Base-by-base conservation (phyloP, 495 filamentous ascomycete species). In the Jackrogersella multiformis region DNA sequence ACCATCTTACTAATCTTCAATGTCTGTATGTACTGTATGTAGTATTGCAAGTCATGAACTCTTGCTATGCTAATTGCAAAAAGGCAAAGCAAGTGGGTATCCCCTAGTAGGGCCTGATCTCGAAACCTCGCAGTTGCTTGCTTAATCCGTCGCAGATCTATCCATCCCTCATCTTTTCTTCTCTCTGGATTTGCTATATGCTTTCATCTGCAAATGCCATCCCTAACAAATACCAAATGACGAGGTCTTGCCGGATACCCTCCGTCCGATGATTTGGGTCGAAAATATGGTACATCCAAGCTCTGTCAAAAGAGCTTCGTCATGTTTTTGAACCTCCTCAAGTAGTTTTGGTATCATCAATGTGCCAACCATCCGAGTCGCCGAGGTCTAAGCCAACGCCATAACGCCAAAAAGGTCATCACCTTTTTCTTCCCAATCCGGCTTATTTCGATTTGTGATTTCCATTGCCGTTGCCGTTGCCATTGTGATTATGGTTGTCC, bases 401-500 rank as follows among this genome's bases (percentile, higher is more conserved):
- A 15, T 34, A 74, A 74, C 61, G 66, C 73, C 73, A 45, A 55
- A 55, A 46, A 34, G n/a, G 49, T 59, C 26, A 62, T 57, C 44
- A 20, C 42, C 13, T 38, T 16, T 30, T 35, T 62, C 18, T 32
- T 48, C n/a, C 12, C 15, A 35, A 48, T 18, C 46, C 70, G 66
- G n/a, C 38, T 60, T 66, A 75, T 46, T 71, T 71, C 15, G 64
- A 70, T 55, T 73, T 84, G 66, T 44, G 68, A 66, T 67, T 16
- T 20, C 54, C 59, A 38, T 74, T 60, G 6, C 66, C 61, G 38
- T 66, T 59, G 4, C 24, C 30, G 18, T 83, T 77, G 63, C 86
- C 75, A 20, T 75, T 71, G 34, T 79, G 69, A 8, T 81, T 74
- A 58, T 85, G 77, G 9, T 85, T 77, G 62, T 87, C 74, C 16